Evolutionary conservation across 306 rosid species (phyloP), one percentile per base, ranked within the genome.

Genomic region (Quercus parvula): DNA sequence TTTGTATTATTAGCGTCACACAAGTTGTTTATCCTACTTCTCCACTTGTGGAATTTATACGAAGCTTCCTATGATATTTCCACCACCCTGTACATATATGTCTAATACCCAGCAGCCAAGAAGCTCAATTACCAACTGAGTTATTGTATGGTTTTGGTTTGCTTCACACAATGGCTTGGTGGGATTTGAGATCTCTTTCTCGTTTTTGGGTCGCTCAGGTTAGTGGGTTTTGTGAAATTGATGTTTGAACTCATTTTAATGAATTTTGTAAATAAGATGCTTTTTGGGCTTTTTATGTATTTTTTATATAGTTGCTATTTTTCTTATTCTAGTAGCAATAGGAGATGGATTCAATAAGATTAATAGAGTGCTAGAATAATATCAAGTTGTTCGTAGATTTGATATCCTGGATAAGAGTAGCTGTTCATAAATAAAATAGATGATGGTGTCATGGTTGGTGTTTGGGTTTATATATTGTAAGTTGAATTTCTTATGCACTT

Each of bases 121-220:
- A 38, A 55, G 7, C 66, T 56, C 35, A 54, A 5, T 11, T 27
- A 51, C 4, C 33, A 8, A n/a, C 70, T 6, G 44, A 27, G 8
- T 14, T 57, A 19, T 19, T 77, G 74, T 38, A n/a, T 76, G 83
- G 62, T 49, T 81, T 74, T 78, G 27, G 62, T 49, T 66, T 69
- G 77, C 46, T 80, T 77, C 54, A 58, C 63, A 63, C 74, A 51
- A 86, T 89, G 93, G 82, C 92, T 35, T 84, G 90, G 91, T 85
- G 84, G 90, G 85, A 87, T 85, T 75, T 86, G 56, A 87, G 92
- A 81, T 76, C 86, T 71, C 73, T 84, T 75, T 87, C 83, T 81
- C 66, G 86, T 73, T 85, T 87, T 76, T 82, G 83, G 30, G 71
- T 56, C 27, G 82, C 84, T 81, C 91, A 87, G 94, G 96, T 91